phyloP scores from a whole-genome alignment of 495 filamentous ascomycete genomes.

The Tuber borchii region DNA sequence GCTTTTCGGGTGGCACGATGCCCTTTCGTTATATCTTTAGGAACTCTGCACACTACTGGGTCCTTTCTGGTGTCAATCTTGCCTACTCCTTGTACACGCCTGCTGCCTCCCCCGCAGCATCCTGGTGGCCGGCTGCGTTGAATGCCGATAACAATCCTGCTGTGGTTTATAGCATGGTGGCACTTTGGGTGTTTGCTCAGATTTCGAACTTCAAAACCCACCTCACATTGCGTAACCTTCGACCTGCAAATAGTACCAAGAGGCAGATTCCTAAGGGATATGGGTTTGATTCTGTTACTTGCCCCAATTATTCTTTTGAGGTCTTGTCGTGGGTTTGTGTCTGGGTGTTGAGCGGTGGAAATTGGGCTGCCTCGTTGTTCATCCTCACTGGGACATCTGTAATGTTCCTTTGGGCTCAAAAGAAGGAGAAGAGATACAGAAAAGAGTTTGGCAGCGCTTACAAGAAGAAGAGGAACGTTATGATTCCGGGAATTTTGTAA shows the following conservation, averaged over 20 bases:
- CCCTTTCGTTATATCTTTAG: constrained; percentile 80
- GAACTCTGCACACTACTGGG: constrained; percentile 87
- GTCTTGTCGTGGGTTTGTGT: constrained; percentile 76
- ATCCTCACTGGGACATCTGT: constrained; percentile 57
- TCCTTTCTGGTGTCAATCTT: constrained; percentile 71
- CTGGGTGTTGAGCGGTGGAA: constrained; percentile 63
- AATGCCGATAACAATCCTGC: constrained; percentile 42
- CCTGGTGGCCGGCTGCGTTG: constrained; percentile 36
- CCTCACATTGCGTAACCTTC: constrained; percentile 63
- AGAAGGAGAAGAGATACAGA: constrained; percentile 86
- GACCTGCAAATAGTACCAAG: constrained; percentile 72
- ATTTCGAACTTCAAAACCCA: constrained; percentile 73
- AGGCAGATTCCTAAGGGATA: constrained; percentile 79
- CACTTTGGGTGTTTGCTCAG: constrained; percentile 68
- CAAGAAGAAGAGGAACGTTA: constrained; percentile 67
- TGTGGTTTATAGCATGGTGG: constrained; percentile 58
- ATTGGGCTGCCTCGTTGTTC: constrained; percentile 68
- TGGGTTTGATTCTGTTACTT: constrained; percentile 81
- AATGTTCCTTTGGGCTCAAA: constrained; percentile 81
- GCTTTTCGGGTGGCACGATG: constrained; percentile 93
- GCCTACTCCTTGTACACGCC: constrained; percentile 81
- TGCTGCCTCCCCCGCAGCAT: constrained; percentile 44
- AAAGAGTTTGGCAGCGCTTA: constrained; percentile 86
- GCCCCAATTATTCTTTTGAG: constrained; percentile 97
- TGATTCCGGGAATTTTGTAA: constrained; percentile 61